phyloP scores from a whole-genome alignment of 257 asterid genomes.

The Coffea canephora region DNA sequence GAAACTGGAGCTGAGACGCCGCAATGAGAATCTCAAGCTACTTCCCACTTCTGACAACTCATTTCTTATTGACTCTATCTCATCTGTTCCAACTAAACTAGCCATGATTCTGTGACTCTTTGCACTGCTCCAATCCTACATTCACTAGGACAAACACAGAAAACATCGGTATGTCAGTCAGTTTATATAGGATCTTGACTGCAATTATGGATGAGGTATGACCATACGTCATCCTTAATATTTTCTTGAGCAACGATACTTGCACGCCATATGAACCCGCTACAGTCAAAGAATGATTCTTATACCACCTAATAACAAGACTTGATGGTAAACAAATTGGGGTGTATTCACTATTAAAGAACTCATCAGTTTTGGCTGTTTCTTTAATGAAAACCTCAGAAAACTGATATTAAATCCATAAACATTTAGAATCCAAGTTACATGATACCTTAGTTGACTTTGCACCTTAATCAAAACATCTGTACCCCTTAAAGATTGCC shows the following conservation, averaged over 20 bases:
- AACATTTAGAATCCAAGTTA: not conserved
- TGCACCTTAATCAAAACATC: not conserved
- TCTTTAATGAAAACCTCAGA: too few relatives aligned
- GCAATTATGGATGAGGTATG: constrained; percentile 35
- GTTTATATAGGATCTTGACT: not conserved
- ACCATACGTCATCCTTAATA: constrained; percentile 30
- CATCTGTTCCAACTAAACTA: constrained; percentile 11
- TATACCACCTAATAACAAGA: not conserved
- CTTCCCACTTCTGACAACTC: constrained; percentile 35
- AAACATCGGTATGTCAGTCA: not conserved
- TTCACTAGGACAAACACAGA: not conserved
- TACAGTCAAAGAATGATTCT: not conserved
- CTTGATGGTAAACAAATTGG: too few relatives aligned
- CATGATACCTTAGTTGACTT: not conserved
- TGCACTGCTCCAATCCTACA: constrained; percentile 37
- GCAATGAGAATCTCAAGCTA: constrained; percentile 30
- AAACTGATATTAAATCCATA: not conserved
- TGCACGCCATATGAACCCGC: not conserved
- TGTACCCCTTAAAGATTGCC: not conserved
- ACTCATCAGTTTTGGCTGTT: not conserved
- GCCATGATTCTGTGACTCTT: constrained; percentile 23
- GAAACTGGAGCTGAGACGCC: constrained; percentile 6
- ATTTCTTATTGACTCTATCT: constrained; percentile 21
- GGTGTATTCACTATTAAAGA: not conserved
- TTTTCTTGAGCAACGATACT: constrained; percentile 6